A percentile compares a stretch with the other conserved stretches of the same genome.
Evolutionary conservation across 2,329 filamentous ascomycete genomes (phyloP).

Genomic region (Zymoseptoria pseudotritici): DNA sequence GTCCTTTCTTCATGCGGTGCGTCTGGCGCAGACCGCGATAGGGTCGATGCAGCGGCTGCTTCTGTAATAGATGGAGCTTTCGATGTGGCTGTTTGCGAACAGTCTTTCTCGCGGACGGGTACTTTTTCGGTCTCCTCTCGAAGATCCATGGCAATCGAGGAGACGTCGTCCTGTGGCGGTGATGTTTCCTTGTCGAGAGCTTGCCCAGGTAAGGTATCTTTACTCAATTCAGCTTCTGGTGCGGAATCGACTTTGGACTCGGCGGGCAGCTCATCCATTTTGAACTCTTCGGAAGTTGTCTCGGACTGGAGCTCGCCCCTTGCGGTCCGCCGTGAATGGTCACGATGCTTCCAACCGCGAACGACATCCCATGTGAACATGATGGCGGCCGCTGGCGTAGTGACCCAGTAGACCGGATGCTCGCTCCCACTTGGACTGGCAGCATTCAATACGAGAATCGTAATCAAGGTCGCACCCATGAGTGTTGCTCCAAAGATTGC

Average conservation of each 20-base stretch:
- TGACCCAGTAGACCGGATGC: slow-evolving; percentile 60
- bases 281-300: neutral
- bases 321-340: slow-evolving; percentile 58
- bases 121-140: neutral
- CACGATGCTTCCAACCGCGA: slow-evolving; percentile 56
- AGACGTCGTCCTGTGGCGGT: neutral
- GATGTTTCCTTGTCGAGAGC: neutral
- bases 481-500: slow-evolving; percentile 57
- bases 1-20: slow-evolving; percentile 33
- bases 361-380: slow-evolving; percentile 62
- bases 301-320: slow-evolving; percentile 39
- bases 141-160: neutral
- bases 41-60: neutral
- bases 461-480: slow-evolving; percentile 61
- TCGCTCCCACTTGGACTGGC: slow-evolving; percentile 44
- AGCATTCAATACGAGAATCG: slow-evolving; percentile 60
- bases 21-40: neutral
- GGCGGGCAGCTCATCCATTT: neutral
- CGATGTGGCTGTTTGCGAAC: neutral
- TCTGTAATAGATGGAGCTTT: neutral
- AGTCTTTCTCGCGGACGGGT: slow-evolving; percentile 3
- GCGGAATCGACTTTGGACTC: neutral
- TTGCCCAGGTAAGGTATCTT: neutral
- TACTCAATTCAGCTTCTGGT: neutral
- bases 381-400: slow-evolving; percentile 58